A percentile compares a stretch with the other conserved stretches of the same genome.
Evolutionary conservation across 2,329 filamentous ascomycete genomes (phyloP).

Genomic region (Sclerotinia spermophila): DNA sequence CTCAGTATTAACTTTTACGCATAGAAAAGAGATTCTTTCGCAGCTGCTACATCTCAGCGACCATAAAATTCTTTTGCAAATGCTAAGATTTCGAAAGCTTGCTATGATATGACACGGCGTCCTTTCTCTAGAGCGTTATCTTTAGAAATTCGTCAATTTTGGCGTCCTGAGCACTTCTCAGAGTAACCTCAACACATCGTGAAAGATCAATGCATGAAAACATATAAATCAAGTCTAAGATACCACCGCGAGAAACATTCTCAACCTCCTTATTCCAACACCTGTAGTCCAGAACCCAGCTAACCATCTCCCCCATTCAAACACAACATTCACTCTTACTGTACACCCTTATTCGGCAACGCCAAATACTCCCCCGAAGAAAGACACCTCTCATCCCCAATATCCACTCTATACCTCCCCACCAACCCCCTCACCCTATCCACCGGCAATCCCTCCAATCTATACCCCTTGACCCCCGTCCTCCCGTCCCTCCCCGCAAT

Average conservation of each 20-base stretch:
- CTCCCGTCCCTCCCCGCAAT: slow-evolving; percentile 57
- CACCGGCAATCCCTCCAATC: slow-evolving; percentile 49
- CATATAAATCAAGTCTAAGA: no score
- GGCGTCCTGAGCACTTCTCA: no score
- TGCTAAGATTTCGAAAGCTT: no score
- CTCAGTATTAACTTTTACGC: no score
- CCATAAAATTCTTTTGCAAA: no score
- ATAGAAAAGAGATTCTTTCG: no score
- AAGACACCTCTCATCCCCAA: slow-evolving; percentile 9
- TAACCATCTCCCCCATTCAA: background rate
- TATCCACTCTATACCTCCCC: slow-evolving; percentile 24
- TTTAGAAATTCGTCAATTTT: no score
- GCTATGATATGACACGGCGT: no score
- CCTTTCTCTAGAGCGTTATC: no score
- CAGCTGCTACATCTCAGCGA: no score
- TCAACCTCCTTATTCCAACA: background rate
- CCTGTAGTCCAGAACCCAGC: background rate
- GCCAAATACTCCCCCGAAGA: background rate
- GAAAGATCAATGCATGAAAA: background rate
- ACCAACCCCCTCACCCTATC: slow-evolving; percentile 33
- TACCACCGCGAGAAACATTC: no score
- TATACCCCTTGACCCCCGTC: slow-evolving; percentile 49
- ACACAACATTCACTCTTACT: background rate
- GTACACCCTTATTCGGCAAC: background rate
- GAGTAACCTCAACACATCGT: background rate